Evolutionary conservation across 352 stramenopile species (phyloP).

Genomic region (Pilasporangium apinafurcum): DNA sequence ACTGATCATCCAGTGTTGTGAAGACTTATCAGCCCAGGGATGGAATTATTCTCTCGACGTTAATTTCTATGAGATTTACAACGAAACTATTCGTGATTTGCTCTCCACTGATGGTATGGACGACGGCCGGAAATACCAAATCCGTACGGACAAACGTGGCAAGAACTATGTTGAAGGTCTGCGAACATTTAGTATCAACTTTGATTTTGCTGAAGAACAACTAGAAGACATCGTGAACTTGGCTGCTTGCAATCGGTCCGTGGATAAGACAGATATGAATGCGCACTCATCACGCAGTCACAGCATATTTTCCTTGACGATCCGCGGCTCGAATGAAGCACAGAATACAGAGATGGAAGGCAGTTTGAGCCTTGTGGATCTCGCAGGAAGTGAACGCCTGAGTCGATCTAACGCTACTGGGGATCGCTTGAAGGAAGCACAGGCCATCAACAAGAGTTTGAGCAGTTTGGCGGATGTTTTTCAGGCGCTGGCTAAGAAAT

Average conservation of each 20-base stretch:
- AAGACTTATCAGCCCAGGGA: constrained; percentile 65
- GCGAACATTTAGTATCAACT: constrained; percentile 71
- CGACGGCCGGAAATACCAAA: constrained; percentile 65
- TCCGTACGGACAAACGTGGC: constrained; percentile 74
- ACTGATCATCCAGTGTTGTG: constrained; percentile 77
- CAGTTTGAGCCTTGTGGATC: constrained; percentile 90
- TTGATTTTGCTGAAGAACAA: constrained; percentile 77
- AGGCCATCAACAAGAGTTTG: constrained; percentile 99
- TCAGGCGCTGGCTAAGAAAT: constrained; percentile 94
- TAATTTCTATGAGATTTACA: constrained; percentile 99
- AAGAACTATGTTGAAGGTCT: constrained; percentile 88
- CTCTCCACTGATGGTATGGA: constrained; percentile 59
- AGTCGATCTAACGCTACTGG: constrained; percentile 90
- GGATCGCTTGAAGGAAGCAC: constrained; percentile 94
- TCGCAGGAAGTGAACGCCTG: constrained; percentile 96
- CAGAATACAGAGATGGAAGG: constrained; percentile 90
- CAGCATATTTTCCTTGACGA: constrained; percentile 97
- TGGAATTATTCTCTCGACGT: constrained; percentile 97
- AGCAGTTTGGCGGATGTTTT: constrained; percentile 99
- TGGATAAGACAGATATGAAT: constrained; percentile 98
- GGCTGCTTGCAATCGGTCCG: constrained; percentile 92
- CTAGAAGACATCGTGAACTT: constrained; percentile 84
- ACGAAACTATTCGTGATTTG: constrained; percentile 98
- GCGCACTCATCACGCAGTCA: constrained; percentile 96
- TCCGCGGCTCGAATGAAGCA: constrained; percentile 79